These are phyloP conservation scores for Fusarium equiseti DNA, from an alignment of 2,329 filamentous ascomycete genomes.

Conservation along the genomic window DNA sequence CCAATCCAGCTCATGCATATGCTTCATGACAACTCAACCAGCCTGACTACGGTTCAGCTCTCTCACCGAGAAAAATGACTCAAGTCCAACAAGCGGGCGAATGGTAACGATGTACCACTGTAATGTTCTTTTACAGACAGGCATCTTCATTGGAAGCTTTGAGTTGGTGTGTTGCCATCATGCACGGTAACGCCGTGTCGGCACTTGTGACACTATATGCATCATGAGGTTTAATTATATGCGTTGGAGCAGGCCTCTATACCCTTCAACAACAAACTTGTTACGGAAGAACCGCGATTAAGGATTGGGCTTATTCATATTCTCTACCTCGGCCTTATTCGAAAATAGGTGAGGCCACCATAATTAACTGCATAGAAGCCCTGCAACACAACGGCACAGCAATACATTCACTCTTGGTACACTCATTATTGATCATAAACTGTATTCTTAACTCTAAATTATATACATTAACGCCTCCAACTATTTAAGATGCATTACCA, in stretches of 20 bases:
- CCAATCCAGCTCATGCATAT: slow-evolving; percentile 12
- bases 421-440: slow-evolving; percentile 1
- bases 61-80: slow-evolving; percentile 1
- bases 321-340: background rate
- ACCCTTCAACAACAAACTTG: background rate
- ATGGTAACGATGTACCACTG: background rate
- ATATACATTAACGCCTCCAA: slow-evolving; percentile 4
- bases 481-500: slow-evolving; percentile 86
- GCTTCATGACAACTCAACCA: slow-evolving; percentile 19
- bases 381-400: slow-evolving; percentile 13
- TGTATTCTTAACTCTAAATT: slow-evolving; percentile 20
- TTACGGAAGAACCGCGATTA: background rate
- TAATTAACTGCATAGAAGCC: background rate
- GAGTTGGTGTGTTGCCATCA: slow-evolving; percentile 19
- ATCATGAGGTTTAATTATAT: slow-evolving; percentile 19
- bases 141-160: slow-evolving; percentile 12
- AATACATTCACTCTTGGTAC: background rate
- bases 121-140: background rate
- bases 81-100: slow-evolving; percentile 2
- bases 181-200: slow-evolving; percentile 29
- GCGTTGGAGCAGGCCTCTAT: slow-evolving; percentile 14
- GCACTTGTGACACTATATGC: slow-evolving; percentile 18
- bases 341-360: background rate
- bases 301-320: background rate
- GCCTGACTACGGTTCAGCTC: slow-evolving; percentile 10